These are phyloP conservation scores for Fraxinus xanthoxyloides DNA, from an alignment of 305 asterid species.

Conservation along the genomic window DNA sequence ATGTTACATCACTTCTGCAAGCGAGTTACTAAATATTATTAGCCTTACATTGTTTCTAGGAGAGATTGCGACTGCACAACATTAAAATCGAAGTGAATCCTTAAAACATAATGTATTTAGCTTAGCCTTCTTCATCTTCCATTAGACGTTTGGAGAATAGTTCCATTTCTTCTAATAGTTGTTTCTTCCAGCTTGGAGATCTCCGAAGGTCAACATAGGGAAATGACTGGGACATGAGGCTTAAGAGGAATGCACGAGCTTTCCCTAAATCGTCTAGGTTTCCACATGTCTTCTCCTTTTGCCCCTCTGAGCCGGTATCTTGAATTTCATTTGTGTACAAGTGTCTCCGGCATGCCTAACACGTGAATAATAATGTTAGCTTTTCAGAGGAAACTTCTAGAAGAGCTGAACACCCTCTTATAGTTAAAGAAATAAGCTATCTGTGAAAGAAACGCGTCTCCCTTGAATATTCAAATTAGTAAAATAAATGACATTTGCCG, in stretches of 20 bases:
- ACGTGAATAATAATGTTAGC: conserved; percentile 11
- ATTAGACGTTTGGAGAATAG: conserved; percentile 55
- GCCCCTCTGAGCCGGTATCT: conserved; percentile 29
- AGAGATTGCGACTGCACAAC: not conserved
- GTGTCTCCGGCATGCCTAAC: conserved; percentile 66
- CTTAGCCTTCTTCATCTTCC: conserved; percentile 50
- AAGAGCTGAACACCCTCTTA: not conserved
- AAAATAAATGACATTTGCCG: not conserved
- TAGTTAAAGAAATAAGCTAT: not conserved
- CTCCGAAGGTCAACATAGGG: conserved; percentile 22
- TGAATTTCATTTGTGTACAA: conserved; percentile 47
- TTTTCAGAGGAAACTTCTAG: not conserved
- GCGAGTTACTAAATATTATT: not conserved
- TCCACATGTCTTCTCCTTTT: conserved; percentile 18
- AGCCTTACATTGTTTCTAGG: not conserved
- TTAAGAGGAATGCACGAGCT: conserved; percentile 43
- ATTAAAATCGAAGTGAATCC: not conserved
- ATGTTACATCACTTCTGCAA: not conserved
- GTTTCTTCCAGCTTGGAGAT: conserved; percentile 31
- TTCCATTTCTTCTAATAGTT: conserved; percentile 66
- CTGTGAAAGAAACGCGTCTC: not conserved
- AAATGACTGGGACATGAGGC: conserved; percentile 39
- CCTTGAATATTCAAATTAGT: not conserved
- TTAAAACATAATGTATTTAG: not conserved
- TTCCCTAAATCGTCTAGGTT: conserved; percentile 30